phyloP scores from a whole-genome alignment of 2,329 filamentous ascomycete species.

The Colletotrichum spaethianum region DNA sequence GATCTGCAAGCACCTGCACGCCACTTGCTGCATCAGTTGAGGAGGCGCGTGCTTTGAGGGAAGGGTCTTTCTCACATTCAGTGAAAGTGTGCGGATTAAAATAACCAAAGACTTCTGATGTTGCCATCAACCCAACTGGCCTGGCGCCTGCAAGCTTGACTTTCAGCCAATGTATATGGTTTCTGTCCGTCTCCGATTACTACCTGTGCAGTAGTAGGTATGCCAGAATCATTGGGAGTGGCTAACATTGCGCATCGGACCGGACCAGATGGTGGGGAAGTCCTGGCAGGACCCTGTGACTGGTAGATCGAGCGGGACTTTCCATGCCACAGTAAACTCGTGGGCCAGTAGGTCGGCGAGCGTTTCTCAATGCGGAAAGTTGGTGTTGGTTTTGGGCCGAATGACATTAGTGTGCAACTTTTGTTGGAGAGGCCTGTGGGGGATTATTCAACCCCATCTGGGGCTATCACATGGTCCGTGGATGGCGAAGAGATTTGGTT shows the following conservation, averaged over 20 bases:
- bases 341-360: not conserved
- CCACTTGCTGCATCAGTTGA: conserved; percentile 1
- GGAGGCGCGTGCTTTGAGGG: not conserved
- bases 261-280: conserved; percentile 33
- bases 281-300: not conserved
- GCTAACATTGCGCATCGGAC: not conserved
- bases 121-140: too few relatives aligned
- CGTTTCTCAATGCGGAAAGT: not conserved
- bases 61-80: not conserved
- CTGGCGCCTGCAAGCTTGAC: too few relatives aligned
- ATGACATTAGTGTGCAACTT: not conserved
- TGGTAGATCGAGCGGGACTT: not conserved
- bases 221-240: not conserved
- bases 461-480: not conserved
- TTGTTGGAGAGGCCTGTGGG: not conserved
- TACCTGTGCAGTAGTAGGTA: too few relatives aligned
- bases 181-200: not conserved
- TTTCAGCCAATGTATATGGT: not conserved
- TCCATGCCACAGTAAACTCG: too few relatives aligned
- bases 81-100: not conserved
- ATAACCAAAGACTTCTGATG: not conserved
- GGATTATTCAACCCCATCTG: not conserved
- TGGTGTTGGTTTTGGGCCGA: not conserved
- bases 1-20: not conserved
- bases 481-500: too few relatives aligned